phyloP scores from a whole-genome alignment of 1,284 basidiomycete genomes.

The Pisolithus thermaeus region DNA sequence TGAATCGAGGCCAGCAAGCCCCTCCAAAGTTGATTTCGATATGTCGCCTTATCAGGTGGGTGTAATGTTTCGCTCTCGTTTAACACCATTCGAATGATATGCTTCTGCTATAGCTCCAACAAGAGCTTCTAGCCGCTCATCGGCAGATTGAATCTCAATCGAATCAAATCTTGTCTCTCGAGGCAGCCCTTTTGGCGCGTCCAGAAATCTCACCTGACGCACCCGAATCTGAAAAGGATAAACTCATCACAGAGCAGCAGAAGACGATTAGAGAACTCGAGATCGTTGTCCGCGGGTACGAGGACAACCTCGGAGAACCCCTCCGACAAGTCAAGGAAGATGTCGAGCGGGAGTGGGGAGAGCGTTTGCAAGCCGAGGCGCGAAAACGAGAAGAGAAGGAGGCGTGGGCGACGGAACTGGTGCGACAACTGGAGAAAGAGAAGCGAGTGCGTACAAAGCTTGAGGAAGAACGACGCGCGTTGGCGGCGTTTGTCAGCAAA shows the following conservation, averaged over 20 bases:
- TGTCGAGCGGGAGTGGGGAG: constrained; percentile 73
- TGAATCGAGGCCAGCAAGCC: constrained; percentile 70
- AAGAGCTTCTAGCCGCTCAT: constrained; percentile 74
- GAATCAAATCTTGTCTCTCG: constrained; percentile 75
- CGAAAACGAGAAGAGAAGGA: constrained; percentile 60
- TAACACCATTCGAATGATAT: neutral
- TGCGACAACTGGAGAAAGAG: constrained; percentile 69
- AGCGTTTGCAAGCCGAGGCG: constrained; percentile 55
- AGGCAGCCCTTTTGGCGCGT: constrained; percentile 61
- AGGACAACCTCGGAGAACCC: constrained; percentile 67
- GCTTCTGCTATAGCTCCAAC: constrained; percentile 57
- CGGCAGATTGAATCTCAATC: constrained; percentile 72
- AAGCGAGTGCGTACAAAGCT: constrained; percentile 59
- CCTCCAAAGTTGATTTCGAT: constrained; percentile 81
- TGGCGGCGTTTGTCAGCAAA: constrained; percentile 70
- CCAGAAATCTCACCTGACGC: constrained; percentile 54
- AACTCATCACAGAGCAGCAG: constrained; percentile 59
- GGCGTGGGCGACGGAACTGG: constrained; percentile 64
- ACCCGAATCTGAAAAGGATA: constrained; percentile 66
- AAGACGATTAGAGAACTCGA: constrained; percentile 69
- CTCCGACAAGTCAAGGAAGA: constrained; percentile 70
- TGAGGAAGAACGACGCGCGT: constrained; percentile 68
- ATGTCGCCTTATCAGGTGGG: constrained; percentile 75
- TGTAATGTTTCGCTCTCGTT: neutral
- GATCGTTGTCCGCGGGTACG: constrained; percentile 62